Evolutionary conservation across 78 protist species (phyloP), one percentile per base, ranked within the genome.

Genomic region (Pigoraptor vietnamica): DNA sequence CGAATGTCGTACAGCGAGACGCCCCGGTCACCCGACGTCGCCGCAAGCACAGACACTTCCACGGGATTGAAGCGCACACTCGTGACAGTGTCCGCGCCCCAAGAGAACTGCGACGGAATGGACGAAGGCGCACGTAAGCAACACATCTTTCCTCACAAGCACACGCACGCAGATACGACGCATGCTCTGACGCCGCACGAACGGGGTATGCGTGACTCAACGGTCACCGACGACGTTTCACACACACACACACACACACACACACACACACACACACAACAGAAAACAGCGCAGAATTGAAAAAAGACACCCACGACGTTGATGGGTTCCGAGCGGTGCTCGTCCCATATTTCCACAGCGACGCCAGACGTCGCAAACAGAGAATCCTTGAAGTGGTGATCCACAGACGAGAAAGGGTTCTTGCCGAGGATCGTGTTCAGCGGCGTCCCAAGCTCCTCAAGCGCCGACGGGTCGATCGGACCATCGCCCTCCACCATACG

Each of bases 1-100:
- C 98, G 93, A 33, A 94, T 67, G 89, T 98, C 99, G 91, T 97
- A 96, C 37, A 98, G 84, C n/a, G 90, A 56, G n/a, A 98, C 21
- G 48, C 82, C 40, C 37, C 99, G 91, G 92, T 98, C 99, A 0
- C 91, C 25, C 38, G 92, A 95, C 2, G 96, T 48, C 34, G 90
- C 29, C 19, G 97, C 96, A 0, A 98, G 34, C 1, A 98, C 23
- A 40, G 95, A 2, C 23, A 55, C 33, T 92, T 98, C 98, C 0
- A 92, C 96, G 14, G 93, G 93, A 90, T 97, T 98, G 97, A 96
- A 98, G 37, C 92, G 37, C n/a, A 94, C 95, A 10, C 82, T n/a
- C 0, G 83, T 48, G n/a, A 98, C 56, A 0, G 96, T 37, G 39
- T 94, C 98, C n/a, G 89, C 93, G 29, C 98, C 98, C 98, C 98